Evolutionary conservation across 805 yeast genomes (phyloP).

Genomic region (Schizosaccharomyces octosporus): DNA sequence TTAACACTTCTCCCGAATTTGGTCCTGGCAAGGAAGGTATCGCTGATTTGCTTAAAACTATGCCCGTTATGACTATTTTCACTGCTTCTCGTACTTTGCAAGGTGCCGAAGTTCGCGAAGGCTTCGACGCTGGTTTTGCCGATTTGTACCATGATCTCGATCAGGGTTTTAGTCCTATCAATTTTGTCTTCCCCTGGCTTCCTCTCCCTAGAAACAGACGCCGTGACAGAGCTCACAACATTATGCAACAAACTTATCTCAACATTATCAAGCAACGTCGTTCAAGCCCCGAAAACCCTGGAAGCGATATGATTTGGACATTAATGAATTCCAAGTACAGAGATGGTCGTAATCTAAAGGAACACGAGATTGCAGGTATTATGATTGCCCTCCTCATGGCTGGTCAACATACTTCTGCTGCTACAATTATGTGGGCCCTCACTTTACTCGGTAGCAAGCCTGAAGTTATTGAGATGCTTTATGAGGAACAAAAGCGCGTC

Average conservation of each 20-base stretch:
- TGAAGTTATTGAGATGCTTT: slow-evolving; percentile 59
- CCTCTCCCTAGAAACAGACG: slow-evolving; percentile 66
- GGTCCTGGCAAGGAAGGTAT: slow-evolving; percentile 13
- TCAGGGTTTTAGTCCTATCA: slow-evolving; percentile 87
- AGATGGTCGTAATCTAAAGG: slow-evolving; percentile 87
- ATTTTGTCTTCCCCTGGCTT: slow-evolving; percentile 82
- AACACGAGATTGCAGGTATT: slow-evolving; percentile 78
- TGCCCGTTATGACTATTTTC: slow-evolving; percentile 86
- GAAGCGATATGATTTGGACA: slow-evolving; percentile 73
- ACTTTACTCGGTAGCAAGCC: slow-evolving; percentile 76
- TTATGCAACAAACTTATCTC: slow-evolving; percentile 60
- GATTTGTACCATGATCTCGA: slow-evolving; percentile 71
- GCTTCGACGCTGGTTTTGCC: slow-evolving; percentile 64
- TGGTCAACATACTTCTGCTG: slow-evolving; percentile 93
- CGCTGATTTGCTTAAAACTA: slow-evolving; percentile 41
- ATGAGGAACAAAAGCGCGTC: slow-evolving; percentile 44
- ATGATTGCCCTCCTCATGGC: slow-evolving; percentile 94
- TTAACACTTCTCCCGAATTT: slow-evolving; percentile 28
- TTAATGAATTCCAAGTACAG: slow-evolving; percentile 66
- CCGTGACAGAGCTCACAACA: slow-evolving; percentile 72
- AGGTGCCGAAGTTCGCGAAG: slow-evolving; percentile 75
- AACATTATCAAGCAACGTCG: slow-evolving; percentile 55
- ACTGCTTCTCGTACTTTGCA: slow-evolving; percentile 81
- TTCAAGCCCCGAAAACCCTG: slow-evolving; percentile 26
- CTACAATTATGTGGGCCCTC: slow-evolving; percentile 87